phyloP scores from a whole-genome alignment of 192 early-diverging fungal genomes.

The Polychytrium aggregatum region DNA sequence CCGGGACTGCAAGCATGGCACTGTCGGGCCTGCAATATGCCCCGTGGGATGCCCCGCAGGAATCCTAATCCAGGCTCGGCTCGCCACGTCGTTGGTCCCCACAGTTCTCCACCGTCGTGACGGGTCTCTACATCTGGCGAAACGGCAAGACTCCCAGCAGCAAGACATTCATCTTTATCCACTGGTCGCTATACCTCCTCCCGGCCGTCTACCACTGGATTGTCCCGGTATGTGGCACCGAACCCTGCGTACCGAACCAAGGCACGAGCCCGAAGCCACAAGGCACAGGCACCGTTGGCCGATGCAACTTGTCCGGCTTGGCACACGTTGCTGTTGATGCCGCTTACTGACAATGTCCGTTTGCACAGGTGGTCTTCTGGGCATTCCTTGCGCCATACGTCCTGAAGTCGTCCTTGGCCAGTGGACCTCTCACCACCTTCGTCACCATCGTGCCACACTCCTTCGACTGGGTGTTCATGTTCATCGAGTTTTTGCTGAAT shows the following conservation, averaged over 20 bases:
- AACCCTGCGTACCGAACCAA: background rate
- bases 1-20: background rate
- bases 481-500: slow-evolving; percentile 15
- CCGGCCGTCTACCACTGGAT: slow-evolving; percentile 20
- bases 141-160: slow-evolving; percentile 4
- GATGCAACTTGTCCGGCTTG: no score
- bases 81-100: no score
- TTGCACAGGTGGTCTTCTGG: slow-evolving; percentile 20
- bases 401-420: background rate
- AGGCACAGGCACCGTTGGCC: no score
- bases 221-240: slow-evolving; percentile 5
- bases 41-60: background rate
- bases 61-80: background rate
- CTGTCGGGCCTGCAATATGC: background rate
- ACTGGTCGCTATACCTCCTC: slow-evolving; percentile 17
- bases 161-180: slow-evolving; percentile 1
- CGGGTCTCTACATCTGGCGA: slow-evolving; percentile 3
- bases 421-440: background rate
- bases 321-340: background rate
- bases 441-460: slow-evolving; percentile 10
- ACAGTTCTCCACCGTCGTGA: slow-evolving; percentile 6
- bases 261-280: no score
- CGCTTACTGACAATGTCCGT: background rate
- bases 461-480: slow-evolving; percentile 14
- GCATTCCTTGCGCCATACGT: slow-evolving; percentile 8